phyloP scores from a whole-genome alignment of 2,329 filamentous ascomycete genomes.

The Zelopaecilomyces penicillatus region DNA sequence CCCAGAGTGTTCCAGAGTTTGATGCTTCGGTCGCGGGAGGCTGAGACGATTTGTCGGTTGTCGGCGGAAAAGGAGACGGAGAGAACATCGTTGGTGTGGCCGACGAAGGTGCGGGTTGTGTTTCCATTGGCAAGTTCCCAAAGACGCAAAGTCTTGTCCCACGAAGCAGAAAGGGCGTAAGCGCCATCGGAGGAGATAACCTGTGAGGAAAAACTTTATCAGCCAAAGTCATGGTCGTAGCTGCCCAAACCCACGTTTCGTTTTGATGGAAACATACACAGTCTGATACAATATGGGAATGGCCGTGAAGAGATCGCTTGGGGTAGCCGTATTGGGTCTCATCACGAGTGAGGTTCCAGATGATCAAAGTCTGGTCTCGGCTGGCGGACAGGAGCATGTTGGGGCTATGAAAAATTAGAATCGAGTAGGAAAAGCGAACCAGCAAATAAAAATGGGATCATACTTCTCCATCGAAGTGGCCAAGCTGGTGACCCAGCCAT shows the following conservation, averaged over 20 bases:
- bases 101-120: slow-evolving; percentile 96
- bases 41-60: slow-evolving; percentile 99
- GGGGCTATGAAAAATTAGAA: slow-evolving; percentile 50
- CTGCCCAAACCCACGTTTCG: background rate
- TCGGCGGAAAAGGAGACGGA: slow-evolving; percentile 99
- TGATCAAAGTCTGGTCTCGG: slow-evolving; percentile 98
- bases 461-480: slow-evolving; percentile 99
- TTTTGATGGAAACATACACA: slow-evolving; percentile 62
- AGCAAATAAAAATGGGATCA: too few species aligned
- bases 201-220: slow-evolving; percentile 36
- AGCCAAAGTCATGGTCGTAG: slow-evolving; percentile 9
- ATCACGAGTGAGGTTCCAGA: slow-evolving; percentile 99
- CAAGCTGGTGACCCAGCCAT: slow-evolving; percentile 98
- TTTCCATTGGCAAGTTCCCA: slow-evolving; percentile 97
- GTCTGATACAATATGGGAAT: slow-evolving; percentile 99
- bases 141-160: slow-evolving; percentile 99
- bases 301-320: slow-evolving; percentile 96
- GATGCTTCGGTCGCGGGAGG: slow-evolving; percentile 96
- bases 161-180: slow-evolving; percentile 96
- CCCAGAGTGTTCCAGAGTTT: slow-evolving; percentile 99
- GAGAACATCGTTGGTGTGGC: slow-evolving; percentile 98
- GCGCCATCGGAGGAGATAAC: slow-evolving; percentile 99
- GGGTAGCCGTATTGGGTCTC: slow-evolving; percentile 98
- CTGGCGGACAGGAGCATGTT: slow-evolving; percentile 99
- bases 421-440: too few species aligned